Percentiles rank a stretch among this genome's conserved stretches.
These are phyloP conservation scores for Pseudonitzschia delicatissima DNA, from an alignment of 108 stramenopile species.

Conservation along the genomic window DNA sequence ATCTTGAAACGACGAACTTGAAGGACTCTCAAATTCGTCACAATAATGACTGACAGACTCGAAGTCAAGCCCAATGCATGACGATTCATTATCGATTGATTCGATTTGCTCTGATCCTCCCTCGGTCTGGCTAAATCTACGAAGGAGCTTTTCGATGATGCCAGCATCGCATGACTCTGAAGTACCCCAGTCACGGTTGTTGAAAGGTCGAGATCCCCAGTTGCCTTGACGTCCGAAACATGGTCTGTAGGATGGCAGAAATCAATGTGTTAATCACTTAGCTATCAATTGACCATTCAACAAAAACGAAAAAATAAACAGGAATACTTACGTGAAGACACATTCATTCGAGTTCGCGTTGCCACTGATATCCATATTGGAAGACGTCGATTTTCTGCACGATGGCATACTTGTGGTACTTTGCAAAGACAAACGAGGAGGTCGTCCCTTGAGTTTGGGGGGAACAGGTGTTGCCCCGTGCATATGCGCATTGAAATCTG, in stretches of 20 bases:
- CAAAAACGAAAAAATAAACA: neutral
- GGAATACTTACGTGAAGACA: conserved; percentile 17
- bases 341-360: neutral
- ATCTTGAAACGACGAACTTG: neutral
- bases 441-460: neutral
- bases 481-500: conserved; percentile 35
- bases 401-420: too few species aligned
- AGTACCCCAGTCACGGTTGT: conserved; percentile 75
- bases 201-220: conserved; percentile 75
- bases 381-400: neutral
- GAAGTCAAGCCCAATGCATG: conserved; percentile 12
- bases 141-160: conserved; percentile 36
- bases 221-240: conserved; percentile 45
- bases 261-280: too few species aligned
- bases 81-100: neutral
- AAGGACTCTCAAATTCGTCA: neutral
- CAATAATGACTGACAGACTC: conserved; percentile 19
- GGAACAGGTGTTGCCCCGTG: conserved; percentile 34
- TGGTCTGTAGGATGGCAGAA: conserved; percentile 58
- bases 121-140: conserved; percentile 40
- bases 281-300: too few species aligned
- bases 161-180: conserved; percentile 40
- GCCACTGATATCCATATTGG: neutral
- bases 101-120: neutral
- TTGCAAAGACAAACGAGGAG: conserved; percentile 29